Conservation (phyloP, 345 rosid genomes). For the Sonneratia alba region DNA sequence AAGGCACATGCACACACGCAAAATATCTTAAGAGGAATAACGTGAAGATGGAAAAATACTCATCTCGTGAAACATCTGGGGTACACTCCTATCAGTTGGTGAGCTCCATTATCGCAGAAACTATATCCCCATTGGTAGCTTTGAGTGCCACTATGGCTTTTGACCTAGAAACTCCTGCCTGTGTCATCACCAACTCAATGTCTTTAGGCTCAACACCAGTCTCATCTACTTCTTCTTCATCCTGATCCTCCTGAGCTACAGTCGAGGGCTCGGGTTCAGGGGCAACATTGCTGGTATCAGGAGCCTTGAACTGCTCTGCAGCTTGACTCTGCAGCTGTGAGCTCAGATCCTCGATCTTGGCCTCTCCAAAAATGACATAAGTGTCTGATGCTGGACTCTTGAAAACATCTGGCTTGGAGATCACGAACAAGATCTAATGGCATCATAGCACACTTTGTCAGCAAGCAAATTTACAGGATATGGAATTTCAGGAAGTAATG, state of each 20-base stretch:
- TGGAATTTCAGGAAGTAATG: not conserved
- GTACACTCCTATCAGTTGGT: conserved; percentile 33
- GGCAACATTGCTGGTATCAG: conserved; percentile 42
- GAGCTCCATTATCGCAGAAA: conserved; percentile 86
- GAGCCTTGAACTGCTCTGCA: conserved; percentile 77
- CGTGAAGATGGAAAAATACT: not conserved
- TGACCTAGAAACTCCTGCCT: conserved; percentile 69
- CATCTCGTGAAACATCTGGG: not conserved
- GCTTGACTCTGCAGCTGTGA: conserved; percentile 81
- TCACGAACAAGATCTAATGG: conserved; percentile 59
- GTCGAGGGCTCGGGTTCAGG: conserved; percentile 62
- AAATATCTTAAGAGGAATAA: no score
- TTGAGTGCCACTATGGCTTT: conserved; percentile 77
- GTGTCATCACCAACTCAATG: conserved; percentile 84
- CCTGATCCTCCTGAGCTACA: conserved; percentile 28
- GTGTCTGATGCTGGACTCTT: conserved; percentile 85
- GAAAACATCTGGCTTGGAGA: conserved; percentile 84
- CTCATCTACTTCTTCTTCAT: conserved; percentile 81
- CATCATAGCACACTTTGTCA: not conserved
- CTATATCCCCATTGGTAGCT: conserved; percentile 68
- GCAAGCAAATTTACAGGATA: not conserved
- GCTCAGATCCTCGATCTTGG: conserved; percentile 85
- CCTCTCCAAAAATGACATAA: conserved; percentile 73
- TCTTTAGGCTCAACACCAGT: conserved; percentile 84
- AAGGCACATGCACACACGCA: no score